Evolutionary conservation across 352 stramenopile species (phyloP), one percentile per base, ranked within the genome.

Genomic region (Elongisporangium senticosum): DNA sequence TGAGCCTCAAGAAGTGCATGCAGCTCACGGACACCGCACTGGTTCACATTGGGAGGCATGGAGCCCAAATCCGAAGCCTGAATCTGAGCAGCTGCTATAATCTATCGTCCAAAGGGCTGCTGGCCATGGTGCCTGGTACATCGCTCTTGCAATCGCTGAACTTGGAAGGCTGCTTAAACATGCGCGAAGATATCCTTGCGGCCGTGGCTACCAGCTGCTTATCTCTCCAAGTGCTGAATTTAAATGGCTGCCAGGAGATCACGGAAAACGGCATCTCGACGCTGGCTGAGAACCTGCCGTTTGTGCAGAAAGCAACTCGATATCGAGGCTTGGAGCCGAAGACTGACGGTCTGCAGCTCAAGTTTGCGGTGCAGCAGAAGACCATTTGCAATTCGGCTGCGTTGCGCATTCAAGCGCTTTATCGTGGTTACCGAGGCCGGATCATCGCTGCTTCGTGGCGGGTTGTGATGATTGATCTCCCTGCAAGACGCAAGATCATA

Each of bases 201-300:
- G 70, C 69, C 8, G 63, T 90, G 7, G 81, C 77, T 8, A 75
- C 70, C 6, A 63, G 63, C 22, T 90, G 82, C 10, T 56, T 83
- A 13, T 67, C 77, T 17, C 63, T 93, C 0, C 79, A 90, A 56
- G 68, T 78, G 20, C 71, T 93, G 11, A 89, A 90, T 39, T 51
- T 93, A 33, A 83, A 79, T 15, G 83, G 83, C 23, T 93, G 83
- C 43, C 71, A 88, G 54, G 77, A 93, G 39, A 89, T 93, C 58
- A 90, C 83, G 3, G 81, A 93, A 51, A 78, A 72, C 7, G 81
- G 83, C 0, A 72, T 93, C 33, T 56, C 51, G 19, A 91, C 83
- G n/a, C 65, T 93, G 26, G 75, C 70, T 0, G 73, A 84, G 17
- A 80, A 91, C 39, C 67, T 93, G 50, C 81, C 79, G 28, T 93